phyloP scores from a whole-genome alignment of 1,284 basidiomycete species.

The Pyrrhoderma lamaoense region DNA sequence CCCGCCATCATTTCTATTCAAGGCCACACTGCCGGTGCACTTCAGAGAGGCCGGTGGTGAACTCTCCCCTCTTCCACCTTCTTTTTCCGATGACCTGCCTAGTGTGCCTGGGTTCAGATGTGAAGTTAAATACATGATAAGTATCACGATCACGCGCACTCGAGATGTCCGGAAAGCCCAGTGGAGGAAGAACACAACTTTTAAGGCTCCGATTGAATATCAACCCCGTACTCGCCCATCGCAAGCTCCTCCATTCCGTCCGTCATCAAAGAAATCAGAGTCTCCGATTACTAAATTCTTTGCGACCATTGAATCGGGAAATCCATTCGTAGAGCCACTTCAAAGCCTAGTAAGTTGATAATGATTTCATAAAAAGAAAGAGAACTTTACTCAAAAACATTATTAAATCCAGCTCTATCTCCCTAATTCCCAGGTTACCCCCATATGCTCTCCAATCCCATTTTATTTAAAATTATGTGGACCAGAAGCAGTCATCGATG shows the following conservation, averaged over 20 bases:
- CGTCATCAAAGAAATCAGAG: not conserved
- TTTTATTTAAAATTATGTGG: slow-evolving; percentile 13
- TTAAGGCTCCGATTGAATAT: slow-evolving; percentile 11
- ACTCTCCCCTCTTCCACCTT: slow-evolving; percentile 10
- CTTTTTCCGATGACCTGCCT: slow-evolving; percentile 8
- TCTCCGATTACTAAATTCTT: slow-evolving; percentile 8
- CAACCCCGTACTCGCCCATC: slow-evolving; percentile 12
- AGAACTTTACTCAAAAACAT: not conserved
- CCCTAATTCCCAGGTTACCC: slow-evolving; percentile 15
- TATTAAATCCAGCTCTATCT: slow-evolving; percentile 12
- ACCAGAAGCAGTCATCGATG: slow-evolving; percentile 4
- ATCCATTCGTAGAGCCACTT: slow-evolving; percentile 5
- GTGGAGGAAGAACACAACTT: slow-evolving; percentile 12
- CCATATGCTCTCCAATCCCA: slow-evolving; percentile 8
- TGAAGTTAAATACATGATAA: slow-evolving; percentile 9
- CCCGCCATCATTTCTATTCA: slow-evolving; percentile 13
- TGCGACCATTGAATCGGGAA: slow-evolving; percentile 2
- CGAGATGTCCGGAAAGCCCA: slow-evolving; percentile 6
- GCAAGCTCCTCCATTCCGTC: slow-evolving; percentile 3
- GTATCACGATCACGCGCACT: slow-evolving; percentile 6
- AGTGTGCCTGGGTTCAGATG: slow-evolving; percentile 12
- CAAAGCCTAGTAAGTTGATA: slow-evolving; percentile 10
- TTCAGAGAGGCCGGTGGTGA: slow-evolving; percentile 11
- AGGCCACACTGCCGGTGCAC: slow-evolving; percentile 6
- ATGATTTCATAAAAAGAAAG: too few relatives aligned